Conservation (phyloP, 495 filamentous ascomycete genomes). For the Xanthoparmelia taractica region DNA sequence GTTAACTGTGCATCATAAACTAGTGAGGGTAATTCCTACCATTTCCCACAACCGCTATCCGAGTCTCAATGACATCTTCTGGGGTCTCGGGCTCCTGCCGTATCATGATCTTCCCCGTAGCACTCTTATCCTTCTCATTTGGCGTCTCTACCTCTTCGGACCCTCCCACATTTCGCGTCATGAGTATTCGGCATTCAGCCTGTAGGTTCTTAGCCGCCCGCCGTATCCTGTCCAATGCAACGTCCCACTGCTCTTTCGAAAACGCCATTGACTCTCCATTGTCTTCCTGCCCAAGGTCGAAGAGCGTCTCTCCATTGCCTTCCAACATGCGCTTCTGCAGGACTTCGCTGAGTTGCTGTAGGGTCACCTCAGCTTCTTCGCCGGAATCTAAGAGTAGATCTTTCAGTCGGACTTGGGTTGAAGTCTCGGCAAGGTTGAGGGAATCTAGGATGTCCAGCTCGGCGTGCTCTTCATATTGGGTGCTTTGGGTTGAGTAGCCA, state of each 20-base stretch:
- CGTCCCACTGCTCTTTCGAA: conserved; percentile 67
- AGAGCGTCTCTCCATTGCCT: conserved; percentile 83
- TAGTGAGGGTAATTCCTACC: conserved; percentile 35
- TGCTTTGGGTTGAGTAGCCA: conserved; percentile 38
- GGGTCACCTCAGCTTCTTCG: conserved; percentile 52
- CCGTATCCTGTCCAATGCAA: conserved; percentile 60
- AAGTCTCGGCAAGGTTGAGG: conserved; percentile 70
- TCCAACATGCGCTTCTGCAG: conserved; percentile 66
- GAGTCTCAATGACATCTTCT: conserved; percentile 89
- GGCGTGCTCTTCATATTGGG: conserved; percentile 61
- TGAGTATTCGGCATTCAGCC: conserved; percentile 68
- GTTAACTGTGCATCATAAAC: conserved; percentile 8
- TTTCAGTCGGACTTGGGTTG: conserved; percentile 60
- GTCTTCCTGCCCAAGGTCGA: conserved; percentile 88
- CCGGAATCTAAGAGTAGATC: conserved; percentile 62
- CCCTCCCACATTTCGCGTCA: conserved; percentile 87
- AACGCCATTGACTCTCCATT: conserved; percentile 88
- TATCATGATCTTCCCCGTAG: conserved; percentile 76
- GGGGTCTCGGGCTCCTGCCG: conserved; percentile 62
- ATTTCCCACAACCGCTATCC: conserved; percentile 95
- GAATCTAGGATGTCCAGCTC: conserved; percentile 90
- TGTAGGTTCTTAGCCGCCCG: conserved; percentile 56
- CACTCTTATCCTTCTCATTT: conserved; percentile 58
- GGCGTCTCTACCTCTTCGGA: conserved; percentile 56
- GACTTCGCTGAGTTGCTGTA: conserved; percentile 52